Evolutionary conservation across 176 grass and related monocot species (phyloP), one percentile per base, ranked within the genome.

Genomic region (Carex littledalei): DNA sequence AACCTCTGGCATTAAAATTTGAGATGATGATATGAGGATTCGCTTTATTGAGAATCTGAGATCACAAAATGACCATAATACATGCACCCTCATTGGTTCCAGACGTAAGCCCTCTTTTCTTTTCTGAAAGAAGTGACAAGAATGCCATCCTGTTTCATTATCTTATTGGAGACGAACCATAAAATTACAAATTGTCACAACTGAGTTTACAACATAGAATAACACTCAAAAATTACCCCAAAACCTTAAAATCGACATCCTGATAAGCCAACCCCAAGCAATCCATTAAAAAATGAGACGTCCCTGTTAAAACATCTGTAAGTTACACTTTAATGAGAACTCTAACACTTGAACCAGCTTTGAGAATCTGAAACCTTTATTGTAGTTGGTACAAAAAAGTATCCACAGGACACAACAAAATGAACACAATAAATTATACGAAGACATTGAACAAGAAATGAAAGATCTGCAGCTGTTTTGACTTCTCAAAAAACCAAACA

Each of bases 401-500:
- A 5, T 5, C 9, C 10, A 22, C 6, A 74, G 45, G 43, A 9
- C 43, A 6, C 69, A 47, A 74, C n/a, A 45, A 74, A 21, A 74
- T 24, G 20, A 50, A 50, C 49, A 50, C 9, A 50, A 74, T 13
- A 24, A 74, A 74, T 20, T 50, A 50, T 18, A 69, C 39, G 67
- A 6, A 41, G 16, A 70, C 37, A 72, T 20, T 43, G 10, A 45
- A 45, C 68, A 47, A n/a, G 53, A 52, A 62, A 70, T 84, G 32
- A 64, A 22, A 63, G 72, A 18, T 62, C 8, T 69, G 83, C 24
- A 90, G 14, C 59, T 18, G 17, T 21, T 81, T 75, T 62, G 41
- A 67, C 65, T 81, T 84, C 29, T 31, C 12, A 22, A 79, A 20
- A 43, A 55, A 66, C 62, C 72, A 65, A 88, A 69, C 67, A 62